Evolutionary conservation across 176 grass and related monocot genomes (phyloP).

Genomic region (Neostapfia colusana): DNA sequence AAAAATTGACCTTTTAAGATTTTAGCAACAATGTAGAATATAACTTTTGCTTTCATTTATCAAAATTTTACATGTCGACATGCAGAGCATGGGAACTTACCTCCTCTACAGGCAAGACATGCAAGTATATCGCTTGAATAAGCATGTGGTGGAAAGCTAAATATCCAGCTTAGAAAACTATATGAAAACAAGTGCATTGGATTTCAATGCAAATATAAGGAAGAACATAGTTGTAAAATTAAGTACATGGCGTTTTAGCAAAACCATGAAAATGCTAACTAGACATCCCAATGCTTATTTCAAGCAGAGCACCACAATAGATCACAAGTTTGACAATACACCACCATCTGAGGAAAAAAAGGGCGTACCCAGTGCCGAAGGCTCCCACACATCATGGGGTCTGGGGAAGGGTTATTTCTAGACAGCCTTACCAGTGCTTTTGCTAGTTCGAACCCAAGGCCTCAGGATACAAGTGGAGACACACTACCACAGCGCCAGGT

Average conservation of each 20-base stretch:
- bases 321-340: too few relatives aligned
- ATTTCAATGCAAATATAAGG: neutral
- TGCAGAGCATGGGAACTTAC: neutral
- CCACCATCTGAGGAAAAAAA: too few relatives aligned
- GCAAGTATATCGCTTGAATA: neutral
- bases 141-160: neutral
- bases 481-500: too few relatives aligned
- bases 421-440: too few relatives aligned
- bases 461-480: too few relatives aligned
- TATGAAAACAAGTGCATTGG: neutral
- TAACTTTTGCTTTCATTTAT: neutral
- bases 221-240: neutral
- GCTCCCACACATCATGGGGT: too few relatives aligned
- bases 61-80: neutral
- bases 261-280: neutral
- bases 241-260: neutral
- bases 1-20: too few relatives aligned
- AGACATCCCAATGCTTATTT: neutral
- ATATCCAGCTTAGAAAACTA: neutral
- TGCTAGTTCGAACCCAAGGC: too few relatives aligned
- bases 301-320: too few relatives aligned
- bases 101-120: neutral
- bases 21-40: neutral
- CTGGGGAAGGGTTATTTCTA: too few relatives aligned
- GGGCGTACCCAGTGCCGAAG: too few relatives aligned